These are phyloP conservation scores for Aspergillus texensis DNA, from an alignment of 2,329 filamentous ascomycete species.

Conservation along the genomic window DNA sequence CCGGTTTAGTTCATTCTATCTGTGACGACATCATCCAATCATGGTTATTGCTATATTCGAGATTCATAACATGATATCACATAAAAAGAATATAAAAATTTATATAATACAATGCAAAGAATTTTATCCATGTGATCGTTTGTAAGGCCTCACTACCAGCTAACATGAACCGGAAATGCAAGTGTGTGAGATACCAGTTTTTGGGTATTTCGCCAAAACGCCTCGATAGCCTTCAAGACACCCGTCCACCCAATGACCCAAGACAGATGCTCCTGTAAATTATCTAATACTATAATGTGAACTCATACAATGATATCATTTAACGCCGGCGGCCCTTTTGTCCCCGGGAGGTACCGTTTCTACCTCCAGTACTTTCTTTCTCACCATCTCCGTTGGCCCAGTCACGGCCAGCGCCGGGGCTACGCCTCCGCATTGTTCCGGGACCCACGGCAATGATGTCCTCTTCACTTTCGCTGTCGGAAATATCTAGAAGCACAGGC, in stretches of 20 bases:
- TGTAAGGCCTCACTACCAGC: not conserved
- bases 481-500: constrained; percentile 90
- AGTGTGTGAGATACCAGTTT: not conserved
- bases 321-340: constrained; percentile 37
- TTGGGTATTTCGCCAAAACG: constrained; percentile 3
- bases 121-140: not conserved
- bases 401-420: constrained; percentile 72
- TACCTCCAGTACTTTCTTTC: constrained; percentile 26
- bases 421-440: constrained; percentile 86
- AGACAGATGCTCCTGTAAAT: not conserved
- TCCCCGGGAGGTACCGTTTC: constrained; percentile 27
- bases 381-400: constrained; percentile 45
- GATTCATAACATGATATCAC: not conserved
- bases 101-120: not conserved
- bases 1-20: not conserved
- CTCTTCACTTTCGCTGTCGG: constrained; percentile 93
- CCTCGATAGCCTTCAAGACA: constrained; percentile 1
- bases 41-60: not conserved
- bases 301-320: constrained; percentile 1
- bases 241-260: not conserved
- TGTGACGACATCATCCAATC: not conserved
- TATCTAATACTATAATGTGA: not conserved
- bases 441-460: constrained; percentile 70
- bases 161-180: not conserved
- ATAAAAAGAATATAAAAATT: not conserved